Percentiles rank a stretch among this genome's conserved stretches.
Conservation (phyloP, 768 basidiomycete genomes). For the Trametes cinnabarina region DNA sequence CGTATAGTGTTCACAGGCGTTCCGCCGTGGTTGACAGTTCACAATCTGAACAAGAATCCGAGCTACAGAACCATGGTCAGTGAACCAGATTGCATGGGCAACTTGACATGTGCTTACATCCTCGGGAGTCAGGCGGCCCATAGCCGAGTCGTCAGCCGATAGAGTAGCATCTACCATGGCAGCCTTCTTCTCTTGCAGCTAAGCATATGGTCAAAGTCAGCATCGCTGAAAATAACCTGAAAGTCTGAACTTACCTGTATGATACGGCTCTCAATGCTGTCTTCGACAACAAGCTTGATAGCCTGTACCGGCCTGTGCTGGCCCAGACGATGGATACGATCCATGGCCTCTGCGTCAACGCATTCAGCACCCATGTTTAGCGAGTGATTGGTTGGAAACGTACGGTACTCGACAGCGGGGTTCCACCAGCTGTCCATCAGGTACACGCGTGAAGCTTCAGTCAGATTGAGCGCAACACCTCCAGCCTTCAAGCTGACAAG, state of each 20-base stretch:
- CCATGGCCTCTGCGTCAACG: slow-evolving; percentile 78
- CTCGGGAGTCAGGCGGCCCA: slow-evolving; percentile 90
- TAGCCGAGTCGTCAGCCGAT: slow-evolving; percentile 83
- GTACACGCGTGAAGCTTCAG: slow-evolving; percentile 90
- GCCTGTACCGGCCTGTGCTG: slow-evolving; percentile 91
- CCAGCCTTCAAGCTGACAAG: slow-evolving; percentile 95
- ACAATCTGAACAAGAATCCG: slow-evolving; percentile 57
- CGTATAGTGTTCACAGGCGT: neutral
- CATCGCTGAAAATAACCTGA: neutral
- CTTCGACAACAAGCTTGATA: slow-evolving; percentile 92
- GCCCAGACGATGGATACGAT: slow-evolving; percentile 94
- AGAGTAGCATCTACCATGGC: slow-evolving; percentile 92
- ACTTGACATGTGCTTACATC: slow-evolving; percentile 39
- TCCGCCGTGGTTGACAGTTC: slow-evolving; percentile 18
- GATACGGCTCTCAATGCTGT: slow-evolving; percentile 94
- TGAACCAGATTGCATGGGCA: neutral
- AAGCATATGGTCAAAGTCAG: neutral
- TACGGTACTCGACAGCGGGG: slow-evolving; percentile 89
- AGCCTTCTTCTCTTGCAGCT: slow-evolving; percentile 96
- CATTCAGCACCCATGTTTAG: slow-evolving; percentile 2
- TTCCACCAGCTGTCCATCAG: slow-evolving; percentile 99
- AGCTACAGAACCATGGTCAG: slow-evolving; percentile 34
- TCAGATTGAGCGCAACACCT: slow-evolving; percentile 87
- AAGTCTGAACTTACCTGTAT: slow-evolving; percentile 55
- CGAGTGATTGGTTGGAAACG: slow-evolving; percentile 30